Percentiles rank a stretch among this genome's conserved stretches.
phyloP scores from a whole-genome alignment of 2,329 filamentous ascomycete genomes.

The Herpomyces periplanetae region DNA sequence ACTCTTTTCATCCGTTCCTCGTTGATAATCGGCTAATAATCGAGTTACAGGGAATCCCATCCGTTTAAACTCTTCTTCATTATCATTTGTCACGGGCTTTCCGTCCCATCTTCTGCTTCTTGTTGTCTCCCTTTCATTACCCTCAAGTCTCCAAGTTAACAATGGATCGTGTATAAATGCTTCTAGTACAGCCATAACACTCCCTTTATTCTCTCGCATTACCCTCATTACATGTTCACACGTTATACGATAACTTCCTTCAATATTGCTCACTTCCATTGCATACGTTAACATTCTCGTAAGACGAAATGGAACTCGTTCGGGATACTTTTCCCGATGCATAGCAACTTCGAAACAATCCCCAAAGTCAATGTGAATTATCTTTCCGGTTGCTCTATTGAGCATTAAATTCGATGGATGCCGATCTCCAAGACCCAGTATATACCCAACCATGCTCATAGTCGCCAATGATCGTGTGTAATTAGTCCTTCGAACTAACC shows the following conservation, averaged over 20 bases:
- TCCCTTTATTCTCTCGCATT: constrained; percentile 82
- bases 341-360: constrained; percentile 98
- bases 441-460: constrained; percentile 99
- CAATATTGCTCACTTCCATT: constrained; percentile 99
- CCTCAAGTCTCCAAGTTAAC: constrained; percentile 60
- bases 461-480: constrained; percentile 88
- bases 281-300: constrained; percentile 97
- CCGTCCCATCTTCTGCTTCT: too few relatives aligned
- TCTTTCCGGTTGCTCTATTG: constrained; percentile 73
- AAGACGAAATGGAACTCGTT: constrained; percentile 81
- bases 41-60: too few relatives aligned
- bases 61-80: too few relatives aligned
- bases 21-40: too few relatives aligned
- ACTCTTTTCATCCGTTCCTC: too few relatives aligned
- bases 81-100: too few relatives aligned
- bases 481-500: constrained; percentile 89
- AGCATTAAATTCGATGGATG: constrained; percentile 96
- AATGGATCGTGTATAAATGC: constrained; percentile 99
- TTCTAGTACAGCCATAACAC: constrained; percentile 86
- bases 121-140: too few relatives aligned
- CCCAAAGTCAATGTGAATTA: constrained; percentile 94
- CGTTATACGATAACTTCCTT: constrained; percentile 87
- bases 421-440: constrained; percentile 72
- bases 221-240: constrained; percentile 97
- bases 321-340: constrained; percentile 96